Evolutionary conservation across 352 stramenopile species (phyloP), one percentile per base, ranked within the genome.

Genomic region (Globisporangium polare): DNA sequence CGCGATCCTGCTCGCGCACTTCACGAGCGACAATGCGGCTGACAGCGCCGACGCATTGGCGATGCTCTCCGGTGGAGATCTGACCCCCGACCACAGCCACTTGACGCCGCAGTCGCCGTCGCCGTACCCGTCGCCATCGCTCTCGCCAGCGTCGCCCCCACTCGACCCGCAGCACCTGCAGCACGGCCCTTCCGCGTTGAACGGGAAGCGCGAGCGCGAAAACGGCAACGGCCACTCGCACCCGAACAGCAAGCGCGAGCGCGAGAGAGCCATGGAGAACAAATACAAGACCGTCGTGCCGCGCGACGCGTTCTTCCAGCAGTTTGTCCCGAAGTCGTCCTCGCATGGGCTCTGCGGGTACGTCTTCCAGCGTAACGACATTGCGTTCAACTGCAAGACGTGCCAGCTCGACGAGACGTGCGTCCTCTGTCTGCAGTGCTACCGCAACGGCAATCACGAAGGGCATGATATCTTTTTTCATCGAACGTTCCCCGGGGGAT

Each of bases 301-400:
- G 18, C 77, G 67, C 33, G 78, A 82, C 35, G 75, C 77, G 15
- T 92, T 81, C 62, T 82, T 92, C 17, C 67, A 77, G 65, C 68
- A 70, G 7, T 89, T 88, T 51, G 79, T 78, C 61, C 74, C 83
- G 45, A 74, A 77, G 45, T 81, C 71, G 41, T 76, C 72, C 37
- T 73, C 75, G 0, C 80, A 83, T 39, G 69, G 73, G 5, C 77
- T 92, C 9, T 99, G 97, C 69, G 96, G 96, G 18, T 98, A 99
- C 73, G 77, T 99, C 29, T 99, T 99, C 69, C 86, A 98, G 62
- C 80, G 92, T 5, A 97, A 97, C 55, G 97, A 99, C 77, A 98
- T 99, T 69, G 95, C 95, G 22, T 99, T 98, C 91, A 99, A 99
- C 69, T 99, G 97, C 81, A 90, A 96, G 43, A 98, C 96, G 59